Evolutionary conservation across 2,329 filamentous ascomycete species (phyloP).

Genomic region (Aspergillus nomiae): DNA sequence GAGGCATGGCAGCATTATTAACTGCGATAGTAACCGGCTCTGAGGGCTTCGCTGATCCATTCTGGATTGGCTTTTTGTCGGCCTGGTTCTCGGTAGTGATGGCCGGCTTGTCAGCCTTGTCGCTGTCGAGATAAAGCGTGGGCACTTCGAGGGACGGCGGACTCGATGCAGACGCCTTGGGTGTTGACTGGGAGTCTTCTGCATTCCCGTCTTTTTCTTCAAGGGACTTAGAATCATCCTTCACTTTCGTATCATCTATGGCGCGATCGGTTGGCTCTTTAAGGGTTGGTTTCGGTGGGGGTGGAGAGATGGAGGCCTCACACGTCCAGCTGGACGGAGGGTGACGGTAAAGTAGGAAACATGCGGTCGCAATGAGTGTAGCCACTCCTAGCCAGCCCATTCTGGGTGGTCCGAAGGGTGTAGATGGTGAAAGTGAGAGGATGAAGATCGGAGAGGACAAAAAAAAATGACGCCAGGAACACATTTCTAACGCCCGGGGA

Average conservation of each 20-base stretch:
- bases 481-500: background rate
- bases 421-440: background rate
- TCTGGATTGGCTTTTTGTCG: conserved; percentile 13
- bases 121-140: conserved; percentile 32
- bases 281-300: conserved; percentile 22
- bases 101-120: conserved; percentile 16
- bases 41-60: conserved; percentile 13
- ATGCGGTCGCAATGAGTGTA: conserved; percentile 41
- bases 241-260: conserved; percentile 14
- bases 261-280: conserved; percentile 15
- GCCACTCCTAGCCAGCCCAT: conserved; percentile 48
- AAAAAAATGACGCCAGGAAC: background rate
- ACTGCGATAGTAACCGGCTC: conserved; percentile 10
- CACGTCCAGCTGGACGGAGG: conserved; percentile 38
- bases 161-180: conserved; percentile 36
- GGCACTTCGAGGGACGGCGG: conserved; percentile 33
- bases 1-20: conserved; percentile 14
- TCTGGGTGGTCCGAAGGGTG: conserved; percentile 13
- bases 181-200: conserved; percentile 36
- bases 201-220: conserved; percentile 14
- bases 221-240: conserved; percentile 11
- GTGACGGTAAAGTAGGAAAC: conserved; percentile 44
- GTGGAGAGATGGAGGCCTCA: conserved; percentile 13
- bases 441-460: background rate
- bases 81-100: conserved; percentile 10